Conservation (phyloP, 805 yeast genomes). For the Saturnispora galanensis region DNA sequence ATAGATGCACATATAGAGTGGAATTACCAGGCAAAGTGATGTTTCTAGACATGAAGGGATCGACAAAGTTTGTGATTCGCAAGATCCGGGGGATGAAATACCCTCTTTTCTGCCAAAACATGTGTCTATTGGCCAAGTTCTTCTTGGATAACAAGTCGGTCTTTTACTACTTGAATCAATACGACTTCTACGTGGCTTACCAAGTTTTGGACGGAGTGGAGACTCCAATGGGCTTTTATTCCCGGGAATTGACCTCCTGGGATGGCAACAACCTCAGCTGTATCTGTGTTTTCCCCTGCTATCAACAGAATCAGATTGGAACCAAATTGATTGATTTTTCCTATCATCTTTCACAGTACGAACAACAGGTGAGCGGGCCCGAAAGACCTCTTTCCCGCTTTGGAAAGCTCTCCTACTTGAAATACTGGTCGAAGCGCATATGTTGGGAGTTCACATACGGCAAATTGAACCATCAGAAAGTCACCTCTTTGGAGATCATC, state of each 20-base stretch:
- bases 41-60: conserved; percentile 38
- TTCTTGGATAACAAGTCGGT: conserved; percentile 86
- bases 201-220: conserved; percentile 33
- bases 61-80: conserved; percentile 42
- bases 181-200: conserved; percentile 70
- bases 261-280: conserved; percentile 85
- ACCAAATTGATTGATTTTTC: conserved; percentile 74
- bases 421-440: conserved; percentile 61
- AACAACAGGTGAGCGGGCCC: conserved; percentile 70
- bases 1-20: conserved; percentile 31
- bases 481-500: conserved; percentile 38
- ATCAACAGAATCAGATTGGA: conserved; percentile 71
- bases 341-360: conserved; percentile 61
- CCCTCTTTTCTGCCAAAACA: conserved; percentile 65
- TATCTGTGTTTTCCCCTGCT: conserved; percentile 86
- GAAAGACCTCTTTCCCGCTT: conserved; percentile 82
- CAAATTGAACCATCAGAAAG: conserved; percentile 20
- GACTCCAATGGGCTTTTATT: conserved; percentile 82
- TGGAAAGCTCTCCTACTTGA: conserved; percentile 63
- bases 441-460: conserved; percentile 37
- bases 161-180: conserved; percentile 67
- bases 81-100: conserved; percentile 59
- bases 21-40: conserved; percentile 57
- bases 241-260: conserved; percentile 74
- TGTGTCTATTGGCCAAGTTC: conserved; percentile 77